Conservation (phyloP, 345 rosid species). For the Citrus glauca region DNA sequence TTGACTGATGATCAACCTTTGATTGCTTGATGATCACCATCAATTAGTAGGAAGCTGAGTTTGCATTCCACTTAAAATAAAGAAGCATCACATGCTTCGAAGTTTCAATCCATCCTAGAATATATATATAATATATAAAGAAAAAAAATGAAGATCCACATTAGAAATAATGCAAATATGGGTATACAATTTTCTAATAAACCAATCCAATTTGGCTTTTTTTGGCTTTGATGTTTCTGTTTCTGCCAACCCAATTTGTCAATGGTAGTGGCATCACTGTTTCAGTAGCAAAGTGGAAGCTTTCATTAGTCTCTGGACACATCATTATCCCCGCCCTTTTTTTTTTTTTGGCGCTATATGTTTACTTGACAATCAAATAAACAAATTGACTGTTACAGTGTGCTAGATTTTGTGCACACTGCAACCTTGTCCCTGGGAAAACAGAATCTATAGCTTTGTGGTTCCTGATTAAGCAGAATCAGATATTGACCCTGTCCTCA, state of each 20-base stretch:
- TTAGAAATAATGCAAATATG: conserved; percentile 16
- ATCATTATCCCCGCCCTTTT: conserved; percentile 2
- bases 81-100: conserved; percentile 41
- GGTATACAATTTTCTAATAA: conserved; percentile 2
- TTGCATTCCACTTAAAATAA: conserved; percentile 42
- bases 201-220: conserved; percentile 22
- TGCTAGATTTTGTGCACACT: neutral
- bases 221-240: conserved; percentile 28
- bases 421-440: neutral
- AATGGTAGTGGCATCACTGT: conserved; percentile 32
- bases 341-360: too few relatives aligned
- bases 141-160: too few relatives aligned
- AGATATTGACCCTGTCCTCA: neutral
- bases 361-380: too few relatives aligned
- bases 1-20: conserved; percentile 23
- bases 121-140: neutral
- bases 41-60: conserved; percentile 45
- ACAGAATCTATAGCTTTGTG: neutral
- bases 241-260: conserved; percentile 36
- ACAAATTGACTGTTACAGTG: conserved; percentile 9
- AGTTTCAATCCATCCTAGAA: conserved; percentile 12
- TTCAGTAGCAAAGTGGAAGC: conserved; percentile 7
- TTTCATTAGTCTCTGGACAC: conserved; percentile 21
- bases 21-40: conserved; percentile 17
- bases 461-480: neutral